These are phyloP conservation scores for Ramalina intermedia DNA, from an alignment of 495 filamentous ascomycete genomes.

Conservation along the genomic window DNA sequence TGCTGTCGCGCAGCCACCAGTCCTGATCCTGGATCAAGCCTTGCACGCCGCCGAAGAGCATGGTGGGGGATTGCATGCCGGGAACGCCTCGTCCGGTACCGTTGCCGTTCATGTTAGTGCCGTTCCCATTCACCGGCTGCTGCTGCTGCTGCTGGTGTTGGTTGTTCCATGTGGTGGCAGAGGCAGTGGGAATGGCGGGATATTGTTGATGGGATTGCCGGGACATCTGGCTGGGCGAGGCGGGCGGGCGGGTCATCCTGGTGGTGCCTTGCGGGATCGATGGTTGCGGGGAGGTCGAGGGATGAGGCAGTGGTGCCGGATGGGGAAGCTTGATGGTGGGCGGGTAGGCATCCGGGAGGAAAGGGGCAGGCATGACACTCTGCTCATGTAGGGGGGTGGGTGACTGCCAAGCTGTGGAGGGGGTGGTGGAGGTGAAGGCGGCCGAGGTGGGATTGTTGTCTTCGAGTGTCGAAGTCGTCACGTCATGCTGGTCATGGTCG, in stretches of 20 bases:
- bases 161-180: neutral
- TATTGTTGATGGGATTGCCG: neutral
- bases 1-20: conserved; percentile 43
- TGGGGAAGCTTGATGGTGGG: neutral
- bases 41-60: conserved; percentile 30
- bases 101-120: neutral
- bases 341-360: too few relatives aligned
- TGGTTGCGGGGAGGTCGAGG: neutral
- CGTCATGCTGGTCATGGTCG: too few relatives aligned
- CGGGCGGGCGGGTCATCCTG: neutral
- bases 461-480: too few relatives aligned
- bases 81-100: neutral
- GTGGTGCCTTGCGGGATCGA: neutral
- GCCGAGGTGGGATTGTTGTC: neutral
- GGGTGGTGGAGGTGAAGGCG: neutral
- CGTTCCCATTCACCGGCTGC: neutral
- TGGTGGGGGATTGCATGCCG: conserved; percentile 9
- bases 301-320: neutral
- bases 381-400: too few relatives aligned
- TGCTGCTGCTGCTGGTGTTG: neutral
- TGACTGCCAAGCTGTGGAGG: too few relatives aligned
- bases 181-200: too few relatives aligned
- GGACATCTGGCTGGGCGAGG: conserved; percentile 1
- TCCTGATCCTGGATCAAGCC: conserved; percentile 40
- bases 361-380: too few relatives aligned